Evolutionary conservation across 192 early-diverging fungal genomes (phyloP).

Genomic region (Geosiphon pyriformis): DNA sequence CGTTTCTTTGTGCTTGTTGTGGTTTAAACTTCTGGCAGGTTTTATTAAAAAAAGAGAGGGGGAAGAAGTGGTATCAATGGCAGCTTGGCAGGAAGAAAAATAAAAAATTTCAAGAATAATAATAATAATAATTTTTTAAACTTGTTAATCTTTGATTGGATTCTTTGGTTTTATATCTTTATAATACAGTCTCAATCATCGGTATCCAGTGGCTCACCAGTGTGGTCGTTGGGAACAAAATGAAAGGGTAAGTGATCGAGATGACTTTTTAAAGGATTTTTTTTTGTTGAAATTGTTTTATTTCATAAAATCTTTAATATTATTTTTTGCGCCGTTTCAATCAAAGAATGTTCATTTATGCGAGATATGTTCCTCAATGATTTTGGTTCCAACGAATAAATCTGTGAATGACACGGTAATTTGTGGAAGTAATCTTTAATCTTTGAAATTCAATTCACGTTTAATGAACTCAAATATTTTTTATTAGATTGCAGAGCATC

Average conservation of each 20-base stretch:
- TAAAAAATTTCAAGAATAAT: too few relatives aligned
- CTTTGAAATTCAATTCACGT: too few relatives aligned
- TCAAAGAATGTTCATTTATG: constrained; percentile 13
- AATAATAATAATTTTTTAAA: too few relatives aligned
- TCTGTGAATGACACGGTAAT: constrained; percentile 16
- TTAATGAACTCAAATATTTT: too few relatives aligned
- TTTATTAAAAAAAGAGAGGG: background rate
- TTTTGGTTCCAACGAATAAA: constrained; percentile 8
- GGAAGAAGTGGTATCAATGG: background rate
- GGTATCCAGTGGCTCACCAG: constrained; percentile 26
- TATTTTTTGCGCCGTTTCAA: background rate
- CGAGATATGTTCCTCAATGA: constrained; percentile 12
- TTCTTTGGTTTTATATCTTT: too few relatives aligned
- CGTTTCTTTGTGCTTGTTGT: constrained; percentile 45
- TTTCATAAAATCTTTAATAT: constrained; percentile 9
- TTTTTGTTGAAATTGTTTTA: too few relatives aligned
- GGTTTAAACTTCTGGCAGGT: constrained; percentile 44
- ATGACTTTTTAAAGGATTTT: too few relatives aligned
- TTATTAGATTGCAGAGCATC: constrained; percentile 26
- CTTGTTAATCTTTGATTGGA: too few relatives aligned
- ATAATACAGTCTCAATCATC: constrained; percentile 29
- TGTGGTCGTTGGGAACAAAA: constrained; percentile 16
- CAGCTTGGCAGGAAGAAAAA: too few relatives aligned
- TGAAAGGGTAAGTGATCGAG: constrained; percentile 13
- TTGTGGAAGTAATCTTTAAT: background rate